These are phyloP conservation scores for Chamaecrista fasciculata DNA, from an alignment of 306 rosid species.

Conservation along the genomic window DNA sequence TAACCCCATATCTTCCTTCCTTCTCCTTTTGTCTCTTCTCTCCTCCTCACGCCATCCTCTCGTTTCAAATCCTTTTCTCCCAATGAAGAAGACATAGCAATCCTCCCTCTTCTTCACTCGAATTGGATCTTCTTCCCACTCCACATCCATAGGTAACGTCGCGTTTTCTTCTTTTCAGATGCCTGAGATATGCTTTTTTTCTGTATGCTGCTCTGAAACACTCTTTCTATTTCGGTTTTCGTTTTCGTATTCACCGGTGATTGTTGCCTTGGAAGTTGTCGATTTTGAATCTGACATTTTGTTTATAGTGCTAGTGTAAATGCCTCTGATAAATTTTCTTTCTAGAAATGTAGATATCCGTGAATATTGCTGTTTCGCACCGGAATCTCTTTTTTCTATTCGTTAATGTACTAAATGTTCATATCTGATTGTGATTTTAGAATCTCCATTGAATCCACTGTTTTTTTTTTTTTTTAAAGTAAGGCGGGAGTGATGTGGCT, in stretches of 20 bases:
- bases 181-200: conserved; percentile 24
- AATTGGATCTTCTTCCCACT: conserved; percentile 25
- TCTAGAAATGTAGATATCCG: conserved; percentile 1
- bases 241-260: background rate
- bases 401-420: background rate
- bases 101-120: conserved; percentile 14
- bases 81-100: conserved; percentile 22
- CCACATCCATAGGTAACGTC: conserved; percentile 30
- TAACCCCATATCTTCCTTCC: too few species aligned
- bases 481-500: background rate
- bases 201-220: background rate
- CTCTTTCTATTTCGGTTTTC: background rate
- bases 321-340: background rate
- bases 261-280: background rate
- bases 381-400: background rate
- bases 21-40: background rate
- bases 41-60: background rate
- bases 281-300: background rate
- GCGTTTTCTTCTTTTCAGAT: background rate
- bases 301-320: background rate
- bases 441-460: conserved; percentile 1
- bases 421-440: too few species aligned
- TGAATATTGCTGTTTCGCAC: background rate
- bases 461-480: background rate
- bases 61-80: background rate